Conservation (phyloP, 106 monocot genomes). For the Acorus gramineus region DNA sequence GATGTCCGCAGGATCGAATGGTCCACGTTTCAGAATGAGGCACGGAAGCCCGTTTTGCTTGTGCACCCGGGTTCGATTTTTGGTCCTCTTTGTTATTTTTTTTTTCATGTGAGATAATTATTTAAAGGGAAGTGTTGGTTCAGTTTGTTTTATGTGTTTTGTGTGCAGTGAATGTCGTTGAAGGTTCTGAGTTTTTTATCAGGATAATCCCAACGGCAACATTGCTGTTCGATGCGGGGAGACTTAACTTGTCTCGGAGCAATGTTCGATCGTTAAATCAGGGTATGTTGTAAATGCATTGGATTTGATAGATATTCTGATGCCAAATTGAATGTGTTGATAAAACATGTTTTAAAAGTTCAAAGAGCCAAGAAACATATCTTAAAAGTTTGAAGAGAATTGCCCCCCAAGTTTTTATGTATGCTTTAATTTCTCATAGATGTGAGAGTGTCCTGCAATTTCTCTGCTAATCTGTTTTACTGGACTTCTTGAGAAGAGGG, state of each 20-base stretch:
- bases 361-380: too few relatives aligned
- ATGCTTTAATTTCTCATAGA: neutral
- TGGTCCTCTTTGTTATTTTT: conserved; percentile 1
- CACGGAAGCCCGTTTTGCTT: conserved; percentile 70
- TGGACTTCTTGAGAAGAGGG: conserved; percentile 24
- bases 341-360: too few relatives aligned
- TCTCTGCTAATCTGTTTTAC: neutral
- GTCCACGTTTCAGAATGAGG: conserved; percentile 73
- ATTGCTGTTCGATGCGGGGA: conserved; percentile 52
- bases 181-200: conserved; percentile 52
- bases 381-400: too few relatives aligned
- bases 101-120: neutral
- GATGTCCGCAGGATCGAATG: conserved; percentile 45
- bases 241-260: conserved; percentile 51
- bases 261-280: conserved; percentile 59
- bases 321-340: too few relatives aligned
- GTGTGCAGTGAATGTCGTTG: conserved; percentile 22
- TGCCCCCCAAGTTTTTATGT: neutral
- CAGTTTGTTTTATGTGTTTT: neutral
- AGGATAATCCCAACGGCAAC: conserved; percentile 73
- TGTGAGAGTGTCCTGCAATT: neutral
- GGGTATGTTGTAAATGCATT: conserved; percentile 21
- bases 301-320: too few relatives aligned
- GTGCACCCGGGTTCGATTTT: conserved; percentile 47
- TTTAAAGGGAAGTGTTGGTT: neutral